phyloP scores from a whole-genome alignment of 768 basidiomycete genomes.

The Pulveroboletus sp. region DNA sequence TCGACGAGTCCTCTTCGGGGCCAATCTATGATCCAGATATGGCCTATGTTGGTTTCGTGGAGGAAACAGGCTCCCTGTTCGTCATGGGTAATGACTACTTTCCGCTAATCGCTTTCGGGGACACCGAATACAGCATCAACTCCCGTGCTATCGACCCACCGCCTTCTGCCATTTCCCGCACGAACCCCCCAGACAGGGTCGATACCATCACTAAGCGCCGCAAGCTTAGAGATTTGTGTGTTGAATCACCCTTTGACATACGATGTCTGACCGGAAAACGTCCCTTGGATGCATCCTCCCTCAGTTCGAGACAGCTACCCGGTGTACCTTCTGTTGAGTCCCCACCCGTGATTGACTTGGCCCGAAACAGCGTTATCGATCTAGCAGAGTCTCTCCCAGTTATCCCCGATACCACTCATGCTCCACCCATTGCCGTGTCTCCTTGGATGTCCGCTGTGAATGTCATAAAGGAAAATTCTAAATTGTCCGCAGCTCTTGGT shows the following conservation, averaged over 20 bases:
- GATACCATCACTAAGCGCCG: slow-evolving; percentile 43
- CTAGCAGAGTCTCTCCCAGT: slow-evolving; percentile 13
- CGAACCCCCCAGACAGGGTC: slow-evolving; percentile 37
- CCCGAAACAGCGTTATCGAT: slow-evolving; percentile 8
- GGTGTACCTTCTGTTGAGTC: slow-evolving; percentile 42
- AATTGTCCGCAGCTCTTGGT: slow-evolving; percentile 13
- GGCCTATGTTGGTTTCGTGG: slow-evolving; percentile 79
- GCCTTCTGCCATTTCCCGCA: slow-evolving; percentile 25
- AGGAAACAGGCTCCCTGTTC: slow-evolving; percentile 68
- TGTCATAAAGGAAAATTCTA: slow-evolving; percentile 12
- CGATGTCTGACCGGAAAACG: slow-evolving; percentile 63
- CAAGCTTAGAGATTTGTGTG: slow-evolving; percentile 40
- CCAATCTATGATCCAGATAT: slow-evolving; percentile 45
- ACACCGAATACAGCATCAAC: slow-evolving; percentile 34
- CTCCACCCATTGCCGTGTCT: slow-evolving; percentile 10
- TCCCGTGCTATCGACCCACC: slow-evolving; percentile 33
- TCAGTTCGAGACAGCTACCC: slow-evolving; percentile 56
- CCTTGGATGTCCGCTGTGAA: slow-evolving; percentile 14
- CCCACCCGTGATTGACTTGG: slow-evolving; percentile 22
- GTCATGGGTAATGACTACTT: slow-evolving; percentile 80
- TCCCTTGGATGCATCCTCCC: slow-evolving; percentile 42
- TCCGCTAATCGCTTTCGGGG: slow-evolving; percentile 76
- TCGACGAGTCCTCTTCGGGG: slow-evolving; percentile 31
- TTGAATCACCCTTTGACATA: slow-evolving; percentile 39
- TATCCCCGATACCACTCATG: slow-evolving; percentile 14